A percentile compares a stretch with the other conserved stretches of the same genome.
phyloP scores from a whole-genome alignment of 257 asterid species.

The Gentiana dahurica region DNA sequence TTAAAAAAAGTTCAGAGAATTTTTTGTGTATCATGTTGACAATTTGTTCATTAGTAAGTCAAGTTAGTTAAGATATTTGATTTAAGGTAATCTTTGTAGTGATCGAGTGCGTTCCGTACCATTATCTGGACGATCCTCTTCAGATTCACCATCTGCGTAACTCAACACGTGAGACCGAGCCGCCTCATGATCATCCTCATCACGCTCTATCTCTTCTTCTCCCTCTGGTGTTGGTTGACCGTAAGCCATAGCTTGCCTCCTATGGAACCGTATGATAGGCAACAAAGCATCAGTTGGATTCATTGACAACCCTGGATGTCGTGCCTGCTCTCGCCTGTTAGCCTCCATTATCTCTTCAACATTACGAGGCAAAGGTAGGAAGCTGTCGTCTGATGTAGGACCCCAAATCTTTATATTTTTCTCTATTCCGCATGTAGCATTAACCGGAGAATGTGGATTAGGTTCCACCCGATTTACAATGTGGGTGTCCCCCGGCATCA shows the following conservation, averaged over 20 bases:
- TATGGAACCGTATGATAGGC: slow-evolving; percentile 62
- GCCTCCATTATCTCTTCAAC: slow-evolving; percentile 53
- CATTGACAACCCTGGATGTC: slow-evolving; percentile 44
- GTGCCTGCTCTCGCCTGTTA: slow-evolving; percentile 49
- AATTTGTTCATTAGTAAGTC: too few species aligned
- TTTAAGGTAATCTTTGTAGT: too few species aligned
- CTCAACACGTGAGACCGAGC: slow-evolving; percentile 26
- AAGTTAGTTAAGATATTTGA: too few species aligned
- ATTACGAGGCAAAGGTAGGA: slow-evolving; percentile 45
- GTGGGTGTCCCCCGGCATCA: slow-evolving; percentile 57
- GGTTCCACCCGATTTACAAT: slow-evolving; percentile 58
- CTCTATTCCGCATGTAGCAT: slow-evolving; percentile 72
- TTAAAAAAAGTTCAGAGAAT: too few species aligned
- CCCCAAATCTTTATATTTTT: slow-evolving; percentile 62
- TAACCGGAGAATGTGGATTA: slow-evolving; percentile 53
- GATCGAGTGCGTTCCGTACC: slow-evolving; percentile 39
- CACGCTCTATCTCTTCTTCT: slow-evolving; percentile 27
- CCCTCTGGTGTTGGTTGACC: slow-evolving; percentile 29
- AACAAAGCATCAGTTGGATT: slow-evolving; percentile 55
- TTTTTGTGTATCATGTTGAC: too few species aligned
- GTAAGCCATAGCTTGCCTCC: slow-evolving; percentile 62
- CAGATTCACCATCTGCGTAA: slow-evolving; percentile 36
- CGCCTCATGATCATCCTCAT: slow-evolving; percentile 27
- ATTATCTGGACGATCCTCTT: slow-evolving; percentile 32
- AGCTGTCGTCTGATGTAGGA: slow-evolving; percentile 37